Base-by-base conservation (phyloP, 1,284 basidiomycete species). In the Mycosarcoma mackinlayi region DNA sequence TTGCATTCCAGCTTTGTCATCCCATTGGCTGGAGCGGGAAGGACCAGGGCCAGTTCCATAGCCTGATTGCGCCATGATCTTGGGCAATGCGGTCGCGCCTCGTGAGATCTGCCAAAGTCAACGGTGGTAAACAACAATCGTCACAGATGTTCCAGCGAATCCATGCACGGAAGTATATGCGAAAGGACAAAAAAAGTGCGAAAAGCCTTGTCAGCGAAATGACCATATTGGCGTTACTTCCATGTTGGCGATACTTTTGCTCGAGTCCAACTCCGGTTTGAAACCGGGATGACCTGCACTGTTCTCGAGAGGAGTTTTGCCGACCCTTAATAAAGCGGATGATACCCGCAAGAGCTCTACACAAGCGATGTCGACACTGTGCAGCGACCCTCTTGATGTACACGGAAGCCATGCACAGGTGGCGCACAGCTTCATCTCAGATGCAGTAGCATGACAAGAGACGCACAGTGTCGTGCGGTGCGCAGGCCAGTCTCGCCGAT, bases 61-160 rank as follows among this genome's bases (percentile, higher is more conserved):
- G 4, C 48, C 52, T 24, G 46, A 47, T 37, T 60, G 63, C 18
- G 57, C 57, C 63, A 66, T 66, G 18, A 44, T 56, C 35, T 27
- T 8, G 23, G 42, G 48, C 33, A 40, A 18, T 6, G 39, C 25
- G 13, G 10, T 21, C 25, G 14, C 6, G 19, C 38, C 52, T 37
- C 42, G 42, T 23, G 48, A 41, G n/a, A 51, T n/a, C 42, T 54
- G 33, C 2, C 10, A 14, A 45, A 28, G 27, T n/a, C 3, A 50
- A 19, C 13, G 19, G 34, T 40, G 28, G 33, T 21, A 2, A 35
- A 18, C 21, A 30, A 16, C 30, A 38, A 38, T 7, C 27, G 23
- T n/a, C n/a, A n/a, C n/a, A n/a, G n/a, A n/a, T n/a, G n/a, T n/a
- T n/a, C n/a, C n/a, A n/a, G n/a, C n/a, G n/a, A n/a, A n/a, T n/a